phyloP scores from a whole-genome alignment of 345 rosid genomes.

The Melaleuca quinquenervia region DNA sequence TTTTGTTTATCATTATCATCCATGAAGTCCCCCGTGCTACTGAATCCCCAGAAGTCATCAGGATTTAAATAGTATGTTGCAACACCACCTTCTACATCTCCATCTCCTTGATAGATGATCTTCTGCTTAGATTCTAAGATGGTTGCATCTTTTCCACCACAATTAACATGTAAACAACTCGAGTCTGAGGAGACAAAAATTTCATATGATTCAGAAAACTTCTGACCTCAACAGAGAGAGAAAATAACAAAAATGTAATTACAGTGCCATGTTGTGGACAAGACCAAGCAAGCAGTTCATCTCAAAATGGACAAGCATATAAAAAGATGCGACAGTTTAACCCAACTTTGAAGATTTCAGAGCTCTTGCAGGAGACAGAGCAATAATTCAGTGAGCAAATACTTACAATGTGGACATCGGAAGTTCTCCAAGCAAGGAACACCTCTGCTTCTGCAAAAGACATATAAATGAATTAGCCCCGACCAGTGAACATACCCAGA shows the following conservation, averaged over 20 bases:
- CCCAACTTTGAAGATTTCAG: neutral
- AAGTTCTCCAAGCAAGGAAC: constrained; percentile 23
- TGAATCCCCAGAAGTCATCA: constrained; percentile 33
- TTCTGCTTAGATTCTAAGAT: neutral
- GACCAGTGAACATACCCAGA: neutral
- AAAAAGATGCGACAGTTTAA: neutral
- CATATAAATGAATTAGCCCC: neutral
- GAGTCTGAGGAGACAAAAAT: constrained; percentile 5
- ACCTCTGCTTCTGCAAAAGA: constrained; percentile 2
- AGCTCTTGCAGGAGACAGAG: neutral
- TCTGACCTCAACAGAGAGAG: neutral
- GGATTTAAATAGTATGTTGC: constrained; percentile 9
- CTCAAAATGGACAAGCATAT: neutral
- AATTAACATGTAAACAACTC: constrained; percentile 26
- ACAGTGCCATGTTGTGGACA: neutral
- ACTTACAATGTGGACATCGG: constrained; percentile 24
- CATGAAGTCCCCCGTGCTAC: constrained; percentile 50
- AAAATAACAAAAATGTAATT: neutral
- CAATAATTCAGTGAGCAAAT: neutral
- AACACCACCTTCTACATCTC: constrained; percentile 16
- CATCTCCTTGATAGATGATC: constrained; percentile 26
- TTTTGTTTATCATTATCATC: constrained; percentile 10
- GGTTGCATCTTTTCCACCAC: constrained; percentile 28
- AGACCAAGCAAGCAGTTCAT: neutral
- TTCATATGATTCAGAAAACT: neutral